These are phyloP conservation scores for Thelonectria blattea DNA, from an alignment of 2,329 filamentous ascomycete species.

Conservation along the genomic window DNA sequence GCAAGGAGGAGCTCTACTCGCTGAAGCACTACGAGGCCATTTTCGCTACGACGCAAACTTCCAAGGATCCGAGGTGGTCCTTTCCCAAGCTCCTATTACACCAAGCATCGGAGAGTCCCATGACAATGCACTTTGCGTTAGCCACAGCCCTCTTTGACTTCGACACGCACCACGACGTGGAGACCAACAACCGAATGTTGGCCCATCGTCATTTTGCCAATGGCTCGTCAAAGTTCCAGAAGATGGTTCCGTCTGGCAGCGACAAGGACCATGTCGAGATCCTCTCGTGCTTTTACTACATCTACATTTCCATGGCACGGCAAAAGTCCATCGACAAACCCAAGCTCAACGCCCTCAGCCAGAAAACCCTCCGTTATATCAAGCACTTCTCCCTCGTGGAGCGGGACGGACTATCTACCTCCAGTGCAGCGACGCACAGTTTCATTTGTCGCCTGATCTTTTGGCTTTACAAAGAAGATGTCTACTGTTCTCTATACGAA, in stretches of 20 bases:
- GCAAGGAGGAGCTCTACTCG: background rate
- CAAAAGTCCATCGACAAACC: background rate
- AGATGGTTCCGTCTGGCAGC: background rate
- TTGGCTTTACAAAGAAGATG: constrained; percentile 9
- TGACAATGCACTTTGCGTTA: constrained; percentile 7
- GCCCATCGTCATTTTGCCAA: background rate
- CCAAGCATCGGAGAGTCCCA: background rate
- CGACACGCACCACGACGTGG: background rate
- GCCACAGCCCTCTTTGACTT: constrained; percentile 1
- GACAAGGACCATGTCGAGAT: constrained; percentile 1
- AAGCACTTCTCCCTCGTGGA: background rate
- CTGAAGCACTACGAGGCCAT: background rate
- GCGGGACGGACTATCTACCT: background rate
- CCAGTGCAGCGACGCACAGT: background rate
- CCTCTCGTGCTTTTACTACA: constrained; percentile 5
- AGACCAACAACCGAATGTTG: background rate
- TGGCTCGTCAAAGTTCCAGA: background rate
- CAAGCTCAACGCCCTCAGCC: background rate
- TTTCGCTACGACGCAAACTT: background rate
- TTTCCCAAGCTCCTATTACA: constrained; percentile 1
- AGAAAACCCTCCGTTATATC: background rate
- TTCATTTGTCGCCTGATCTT: constrained; percentile 5
- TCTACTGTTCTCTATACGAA: background rate
- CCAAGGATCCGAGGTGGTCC: constrained; percentile 8
- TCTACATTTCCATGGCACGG: background rate